These are phyloP conservation scores for Dendrobium catenatum DNA, from an alignment of 106 monocot genomes.

Conservation along the genomic window DNA sequence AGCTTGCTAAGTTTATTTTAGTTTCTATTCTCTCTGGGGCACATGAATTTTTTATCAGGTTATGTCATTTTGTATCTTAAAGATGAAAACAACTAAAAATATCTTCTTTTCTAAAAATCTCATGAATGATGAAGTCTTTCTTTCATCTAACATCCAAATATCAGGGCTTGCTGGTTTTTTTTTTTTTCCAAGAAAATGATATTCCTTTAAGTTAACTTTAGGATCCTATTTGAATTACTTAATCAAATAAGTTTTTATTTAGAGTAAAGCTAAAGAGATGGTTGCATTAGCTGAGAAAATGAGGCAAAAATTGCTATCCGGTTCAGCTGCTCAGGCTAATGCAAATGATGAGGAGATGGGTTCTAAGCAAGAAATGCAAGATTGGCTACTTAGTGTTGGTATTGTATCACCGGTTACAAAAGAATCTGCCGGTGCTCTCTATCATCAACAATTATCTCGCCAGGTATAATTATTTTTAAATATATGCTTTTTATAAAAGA, in stretches of 20 bases:
- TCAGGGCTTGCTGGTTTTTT: not conserved
- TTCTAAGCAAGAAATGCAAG: constrained; percentile 97
- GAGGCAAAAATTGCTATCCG: constrained; percentile 68
- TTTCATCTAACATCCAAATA: not conserved
- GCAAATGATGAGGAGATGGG: constrained; percentile 77
- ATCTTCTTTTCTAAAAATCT: not conserved
- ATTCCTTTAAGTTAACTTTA: not conserved
- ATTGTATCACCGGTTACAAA: constrained; percentile 94
- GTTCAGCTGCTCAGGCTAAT: constrained; percentile 42
- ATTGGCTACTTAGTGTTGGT: constrained; percentile 93
- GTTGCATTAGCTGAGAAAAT: constrained; percentile 86
- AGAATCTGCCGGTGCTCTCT: constrained; percentile 91
- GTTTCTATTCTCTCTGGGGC: not conserved
- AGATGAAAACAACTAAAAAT: not conserved
- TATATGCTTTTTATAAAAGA: not conserved
- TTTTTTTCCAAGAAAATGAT: not conserved
- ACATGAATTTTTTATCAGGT: not conserved
- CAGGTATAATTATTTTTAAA: constrained; percentile 38
- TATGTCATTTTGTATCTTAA: not conserved
- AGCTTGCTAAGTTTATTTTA: not conserved
- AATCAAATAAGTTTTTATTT: constrained; percentile 6
- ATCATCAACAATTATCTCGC: constrained; percentile 89
- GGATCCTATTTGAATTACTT: not conserved
- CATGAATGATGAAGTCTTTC: not conserved
- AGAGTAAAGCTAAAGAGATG: constrained; percentile 99